These are phyloP conservation scores for Oleoguttula mirabilis DNA, from an alignment of 495 filamentous ascomycete species.

Conservation along the genomic window DNA sequence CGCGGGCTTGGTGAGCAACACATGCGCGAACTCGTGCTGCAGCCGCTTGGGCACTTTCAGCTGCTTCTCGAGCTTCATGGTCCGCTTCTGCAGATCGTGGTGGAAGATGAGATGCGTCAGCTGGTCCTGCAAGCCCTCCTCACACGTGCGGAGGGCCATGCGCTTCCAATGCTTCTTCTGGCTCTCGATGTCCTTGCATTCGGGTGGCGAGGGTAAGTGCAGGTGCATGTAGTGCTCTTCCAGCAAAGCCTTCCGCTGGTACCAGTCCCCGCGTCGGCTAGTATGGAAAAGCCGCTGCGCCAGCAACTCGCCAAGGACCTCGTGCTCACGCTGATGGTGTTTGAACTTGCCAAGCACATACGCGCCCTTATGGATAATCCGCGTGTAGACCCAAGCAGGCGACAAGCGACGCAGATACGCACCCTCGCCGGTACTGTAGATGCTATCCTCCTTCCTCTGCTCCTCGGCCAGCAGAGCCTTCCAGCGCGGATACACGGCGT, in stretches of 20 bases:
- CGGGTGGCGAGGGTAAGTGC: slow-evolving; percentile 35
- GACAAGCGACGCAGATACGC: slow-evolving; percentile 85
- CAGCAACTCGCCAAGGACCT: slow-evolving; percentile 63
- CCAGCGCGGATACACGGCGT: slow-evolving; percentile 73
- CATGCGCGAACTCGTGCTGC: slow-evolving; percentile 88
- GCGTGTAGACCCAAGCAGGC: slow-evolving; percentile 85
- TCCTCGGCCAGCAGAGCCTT: slow-evolving; percentile 60
- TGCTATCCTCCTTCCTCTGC: slow-evolving; percentile 61
- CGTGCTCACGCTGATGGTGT: slow-evolving; percentile 64
- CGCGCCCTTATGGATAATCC: slow-evolving; percentile 80
- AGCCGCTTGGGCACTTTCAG: slow-evolving; percentile 73
- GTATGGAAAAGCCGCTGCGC: slow-evolving; percentile 73
- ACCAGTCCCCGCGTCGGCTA: slow-evolving; percentile 80
- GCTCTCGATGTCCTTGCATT: slow-evolving; percentile 42
- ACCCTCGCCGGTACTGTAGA: slow-evolving; percentile 78
- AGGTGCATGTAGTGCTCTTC: slow-evolving; percentile 90
- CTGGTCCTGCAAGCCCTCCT: slow-evolving; percentile 72
- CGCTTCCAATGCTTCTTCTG: slow-evolving; percentile 78
- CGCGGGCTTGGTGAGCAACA: slow-evolving; percentile 57
- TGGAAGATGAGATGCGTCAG: slow-evolving; percentile 86
- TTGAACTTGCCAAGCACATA: slow-evolving; percentile 76
- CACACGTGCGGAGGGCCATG: slow-evolving; percentile 70
- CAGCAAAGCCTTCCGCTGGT: slow-evolving; percentile 84
- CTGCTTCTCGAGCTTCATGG: slow-evolving; percentile 74
- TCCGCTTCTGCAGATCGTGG: slow-evolving; percentile 85